Evolutionary conservation across 2,329 filamentous ascomycete genomes (phyloP).

Genomic region (Ambrosiella xylebori): DNA sequence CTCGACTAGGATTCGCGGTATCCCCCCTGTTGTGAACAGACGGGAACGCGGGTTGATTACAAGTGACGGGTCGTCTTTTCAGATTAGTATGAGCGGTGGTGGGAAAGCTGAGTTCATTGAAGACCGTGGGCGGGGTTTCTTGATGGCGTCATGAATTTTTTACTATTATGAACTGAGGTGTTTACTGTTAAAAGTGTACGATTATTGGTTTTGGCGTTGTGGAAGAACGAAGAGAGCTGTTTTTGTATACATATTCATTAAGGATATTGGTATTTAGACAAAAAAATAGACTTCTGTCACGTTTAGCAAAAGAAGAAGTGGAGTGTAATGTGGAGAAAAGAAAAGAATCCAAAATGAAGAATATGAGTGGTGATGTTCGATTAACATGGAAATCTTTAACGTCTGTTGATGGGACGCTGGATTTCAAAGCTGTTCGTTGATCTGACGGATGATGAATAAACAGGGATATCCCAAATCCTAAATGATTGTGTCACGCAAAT

Average conservation of each 20-base stretch:
- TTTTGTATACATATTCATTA: not conserved
- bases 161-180: not conserved
- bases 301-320: not conserved
- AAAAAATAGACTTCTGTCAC: not conserved
- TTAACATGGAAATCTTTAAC: not conserved
- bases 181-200: not conserved
- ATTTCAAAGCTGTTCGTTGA: too few species aligned
- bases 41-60: not conserved
- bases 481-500: not conserved
- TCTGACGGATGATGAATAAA: not conserved
- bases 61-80: not conserved
- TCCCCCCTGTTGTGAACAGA: not conserved
- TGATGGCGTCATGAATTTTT: not conserved
- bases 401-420: too few species aligned
- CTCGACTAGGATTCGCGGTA: not conserved
- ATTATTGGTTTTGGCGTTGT: not conserved
- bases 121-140: too few species aligned
- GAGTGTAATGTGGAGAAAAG: not conserved
- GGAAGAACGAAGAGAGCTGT: not conserved
- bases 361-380: not conserved
- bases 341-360: not conserved
- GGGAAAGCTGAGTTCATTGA: not conserved
- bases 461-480: not conserved
- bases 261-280: slow-evolving; percentile 9
- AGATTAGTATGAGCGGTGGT: not conserved